Base-by-base conservation (phyloP, 345 rosid genomes). In the Ceriops decandra region DNA sequence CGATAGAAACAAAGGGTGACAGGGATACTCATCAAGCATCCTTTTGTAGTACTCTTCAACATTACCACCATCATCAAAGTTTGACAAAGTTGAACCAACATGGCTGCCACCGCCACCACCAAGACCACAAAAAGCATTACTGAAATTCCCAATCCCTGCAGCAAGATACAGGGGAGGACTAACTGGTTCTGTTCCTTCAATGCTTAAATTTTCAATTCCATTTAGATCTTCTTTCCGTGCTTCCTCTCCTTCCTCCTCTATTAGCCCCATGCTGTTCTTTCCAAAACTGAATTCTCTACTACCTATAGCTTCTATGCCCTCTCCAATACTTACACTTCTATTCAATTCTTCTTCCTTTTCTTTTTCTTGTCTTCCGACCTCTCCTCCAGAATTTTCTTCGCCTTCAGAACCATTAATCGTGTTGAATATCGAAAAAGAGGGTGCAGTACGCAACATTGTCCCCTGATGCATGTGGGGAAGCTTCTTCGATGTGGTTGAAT, bases 131-230 rank as follows among this genome's bases (percentile, higher is more conserved):
- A 70, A 38, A 46, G 60, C 74, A 65, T 51, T 38, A 17, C 51
- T 72, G 76, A 80, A 83, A 42, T 85, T 77, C 64, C 93, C 98
- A 67, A 89, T 74, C 1, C 92, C 92, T 5, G 87, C 31, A 54
- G 96, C 90, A 67, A 91, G 89, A 74, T 84, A 85, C 93, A 87
- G 72, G 52, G 82, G 80, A 80, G 88, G 88, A 72, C 85, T 86
- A 68, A 64, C 72, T 16, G 85, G 86, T 66, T 85, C 85, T 58
- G 67, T 70, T 49, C 72, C 88, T 61, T 69, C 85, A 61, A 62
- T 33, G 28, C 22, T 32, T 61, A 68, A 38, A 69, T 33, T 22
- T 33, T 21, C 60, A 47, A 66, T 63, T 31, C 63, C 57, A 21
- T 64, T 56, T 11, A 47, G 4, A 58, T 67, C 75, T 66, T 46